Percentiles rank a stretch among this genome's conserved stretches.
phyloP scores from a whole-genome alignment of 1,284 basidiomycete species.

The Rugosomyces carneus region DNA sequence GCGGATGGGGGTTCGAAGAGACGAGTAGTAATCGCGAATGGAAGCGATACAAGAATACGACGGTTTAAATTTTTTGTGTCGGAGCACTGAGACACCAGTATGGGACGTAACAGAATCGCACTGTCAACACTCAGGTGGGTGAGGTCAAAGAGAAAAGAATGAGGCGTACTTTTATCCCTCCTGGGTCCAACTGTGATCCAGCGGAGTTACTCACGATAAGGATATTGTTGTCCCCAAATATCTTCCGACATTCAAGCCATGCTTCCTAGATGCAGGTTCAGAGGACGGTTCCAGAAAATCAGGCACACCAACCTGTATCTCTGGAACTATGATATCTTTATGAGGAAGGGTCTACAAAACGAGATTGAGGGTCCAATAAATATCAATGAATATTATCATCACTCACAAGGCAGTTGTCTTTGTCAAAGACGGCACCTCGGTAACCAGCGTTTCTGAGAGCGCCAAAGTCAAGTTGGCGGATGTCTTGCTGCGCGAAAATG shows the following conservation, averaged over 20 bases:
- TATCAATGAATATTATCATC: neutral
- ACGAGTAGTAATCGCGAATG: slow-evolving; percentile 62
- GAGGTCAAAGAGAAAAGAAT: neutral
- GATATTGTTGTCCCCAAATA: slow-evolving; percentile 77
- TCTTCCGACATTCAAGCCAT: slow-evolving; percentile 68
- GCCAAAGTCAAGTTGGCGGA: slow-evolving; percentile 83
- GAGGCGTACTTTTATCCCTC: slow-evolving; percentile 73
- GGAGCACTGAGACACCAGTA: slow-evolving; percentile 78
- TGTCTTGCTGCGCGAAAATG: slow-evolving; percentile 54
- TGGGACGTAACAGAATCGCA: slow-evolving; percentile 80
- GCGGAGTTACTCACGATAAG: slow-evolving; percentile 94
- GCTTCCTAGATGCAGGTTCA: slow-evolving; percentile 45
- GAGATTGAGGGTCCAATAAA: neutral
- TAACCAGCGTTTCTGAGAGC: slow-evolving; percentile 75
- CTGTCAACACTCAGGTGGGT: slow-evolving; percentile 33
- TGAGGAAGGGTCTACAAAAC: slow-evolving; percentile 65
- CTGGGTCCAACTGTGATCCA: slow-evolving; percentile 75
- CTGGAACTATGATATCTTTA: slow-evolving; percentile 66
- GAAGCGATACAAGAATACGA: slow-evolving; percentile 64
- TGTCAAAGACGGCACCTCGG: slow-evolving; percentile 89
- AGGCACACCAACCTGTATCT: slow-evolving; percentile 49
- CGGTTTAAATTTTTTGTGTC: slow-evolving; percentile 75
- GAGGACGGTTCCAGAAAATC: neutral
- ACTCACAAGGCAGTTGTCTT: slow-evolving; percentile 88
- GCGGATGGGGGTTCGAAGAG: slow-evolving; percentile 42